These are phyloP conservation scores for Vachellia pachyceras DNA, from an alignment of 306 rosid genomes.

Conservation along the genomic window DNA sequence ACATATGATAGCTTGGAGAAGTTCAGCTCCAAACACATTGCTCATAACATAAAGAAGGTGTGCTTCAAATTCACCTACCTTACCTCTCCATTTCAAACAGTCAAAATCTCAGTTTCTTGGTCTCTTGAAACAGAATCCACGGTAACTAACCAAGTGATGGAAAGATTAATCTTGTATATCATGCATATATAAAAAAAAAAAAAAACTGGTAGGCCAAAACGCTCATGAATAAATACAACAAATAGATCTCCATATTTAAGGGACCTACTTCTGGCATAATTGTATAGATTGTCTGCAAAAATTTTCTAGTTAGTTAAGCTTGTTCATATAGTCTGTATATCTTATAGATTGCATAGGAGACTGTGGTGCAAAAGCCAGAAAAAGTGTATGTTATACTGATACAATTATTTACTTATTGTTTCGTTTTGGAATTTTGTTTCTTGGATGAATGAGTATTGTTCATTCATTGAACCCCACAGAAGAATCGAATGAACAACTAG, in stretches of 20 bases:
- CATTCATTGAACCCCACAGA: conserved; percentile 51
- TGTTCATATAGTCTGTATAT: conserved; percentile 5
- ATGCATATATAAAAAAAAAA: not conserved
- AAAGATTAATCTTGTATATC: not conserved
- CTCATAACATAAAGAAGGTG: conserved; percentile 92
- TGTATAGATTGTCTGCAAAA: not conserved
- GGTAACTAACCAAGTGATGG: not conserved
- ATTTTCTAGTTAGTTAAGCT: not conserved
- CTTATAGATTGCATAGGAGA: not conserved
- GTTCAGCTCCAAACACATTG: conserved; percentile 78
- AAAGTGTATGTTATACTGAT: conserved; percentile 1
- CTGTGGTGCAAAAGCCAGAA: conserved; percentile 17
- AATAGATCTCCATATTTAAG: not conserved
- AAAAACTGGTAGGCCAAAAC: not conserved
- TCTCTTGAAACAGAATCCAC: no score
- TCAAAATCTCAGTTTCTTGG: not conserved
- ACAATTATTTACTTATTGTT: conserved; percentile 40
- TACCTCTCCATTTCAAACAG: not conserved
- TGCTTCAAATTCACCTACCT: conserved; percentile 11
- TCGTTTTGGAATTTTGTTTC: conserved; percentile 57
- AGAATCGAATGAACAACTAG: conserved; percentile 39
- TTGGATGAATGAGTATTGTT: conserved; percentile 45
- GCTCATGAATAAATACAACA: not conserved
- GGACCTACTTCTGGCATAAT: not conserved
- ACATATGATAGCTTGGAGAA: conserved; percentile 80